These are phyloP conservation scores for Gossypium aridum DNA, from an alignment of 441 rosid species.

Conservation along the genomic window DNA sequence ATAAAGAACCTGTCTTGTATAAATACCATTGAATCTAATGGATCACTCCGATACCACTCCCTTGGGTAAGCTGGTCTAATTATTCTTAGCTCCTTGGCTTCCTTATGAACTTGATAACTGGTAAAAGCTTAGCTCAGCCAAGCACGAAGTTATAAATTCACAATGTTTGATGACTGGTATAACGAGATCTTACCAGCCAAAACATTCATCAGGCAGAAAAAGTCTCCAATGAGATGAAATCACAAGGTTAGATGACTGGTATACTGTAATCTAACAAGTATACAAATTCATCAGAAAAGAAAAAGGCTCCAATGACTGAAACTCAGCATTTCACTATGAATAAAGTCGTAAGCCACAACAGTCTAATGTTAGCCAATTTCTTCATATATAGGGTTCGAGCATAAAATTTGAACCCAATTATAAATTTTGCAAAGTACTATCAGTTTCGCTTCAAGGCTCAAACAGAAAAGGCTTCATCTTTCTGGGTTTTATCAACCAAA, in stretches of 20 bases:
- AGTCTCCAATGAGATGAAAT: not conserved
- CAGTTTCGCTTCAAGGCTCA: not conserved
- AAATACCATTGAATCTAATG: not conserved
- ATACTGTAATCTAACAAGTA: not conserved
- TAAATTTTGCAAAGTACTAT: not conserved
- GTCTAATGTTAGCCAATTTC: not conserved
- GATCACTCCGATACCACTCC: not conserved
- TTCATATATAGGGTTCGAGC: not conserved
- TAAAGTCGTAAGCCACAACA: not conserved
- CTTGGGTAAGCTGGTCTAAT: not conserved
- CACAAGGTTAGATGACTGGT: not conserved
- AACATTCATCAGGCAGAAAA: not conserved
- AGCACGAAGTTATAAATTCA: not conserved
- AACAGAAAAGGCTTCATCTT: not conserved
- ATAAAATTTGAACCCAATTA: not conserved
- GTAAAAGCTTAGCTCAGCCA: not conserved
- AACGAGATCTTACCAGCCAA: not conserved
- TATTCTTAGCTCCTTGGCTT: not conserved
- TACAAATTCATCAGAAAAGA: not conserved
- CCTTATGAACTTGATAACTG: not conserved
- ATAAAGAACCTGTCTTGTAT: not conserved
- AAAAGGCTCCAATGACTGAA: not conserved
- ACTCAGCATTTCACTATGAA: not conserved
- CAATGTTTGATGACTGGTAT: not conserved
- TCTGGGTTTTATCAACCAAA: not conserved